Percentiles rank a stretch among this genome's conserved stretches.
Evolutionary conservation across 1,139 yeast species (phyloP).

Genomic region (Nakaseomyces nivariensis): DNA sequence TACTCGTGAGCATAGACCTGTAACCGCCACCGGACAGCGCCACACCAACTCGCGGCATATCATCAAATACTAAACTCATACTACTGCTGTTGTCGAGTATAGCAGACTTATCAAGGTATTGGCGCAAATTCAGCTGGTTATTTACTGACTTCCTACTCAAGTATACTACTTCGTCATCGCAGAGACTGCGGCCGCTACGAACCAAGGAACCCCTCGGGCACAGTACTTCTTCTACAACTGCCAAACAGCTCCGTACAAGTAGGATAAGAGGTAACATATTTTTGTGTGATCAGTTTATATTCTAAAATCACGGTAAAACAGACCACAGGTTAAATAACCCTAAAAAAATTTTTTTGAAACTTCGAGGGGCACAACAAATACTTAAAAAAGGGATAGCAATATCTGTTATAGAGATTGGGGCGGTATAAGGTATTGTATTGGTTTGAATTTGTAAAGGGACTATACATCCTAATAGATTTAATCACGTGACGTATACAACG

Average conservation of each 20-base stretch:
- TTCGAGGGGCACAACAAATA: too few species aligned
- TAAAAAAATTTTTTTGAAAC: too few species aligned
- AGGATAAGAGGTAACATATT: background rate
- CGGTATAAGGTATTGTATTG: too few species aligned
- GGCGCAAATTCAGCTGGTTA: background rate
- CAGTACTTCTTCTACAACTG: background rate
- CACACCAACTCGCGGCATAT: slow-evolving; percentile 39
- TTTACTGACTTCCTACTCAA: background rate
- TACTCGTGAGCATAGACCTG: slow-evolving; percentile 56
- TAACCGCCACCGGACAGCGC: slow-evolving; percentile 72
- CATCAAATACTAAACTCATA: background rate
- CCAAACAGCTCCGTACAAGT: background rate
- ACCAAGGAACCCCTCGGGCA: background rate
- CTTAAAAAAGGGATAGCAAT: too few species aligned
- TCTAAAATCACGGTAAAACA: too few species aligned
- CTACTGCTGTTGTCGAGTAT: background rate
- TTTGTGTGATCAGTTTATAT: background rate
- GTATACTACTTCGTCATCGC: background rate
- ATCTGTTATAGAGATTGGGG: too few species aligned
- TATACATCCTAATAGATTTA: too few species aligned
- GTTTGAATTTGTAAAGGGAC: too few species aligned
- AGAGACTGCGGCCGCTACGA: background rate
- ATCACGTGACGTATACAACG: too few species aligned
- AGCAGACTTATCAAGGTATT: background rate
- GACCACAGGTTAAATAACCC: too few species aligned